Evolutionary conservation across 2,329 filamentous ascomycete genomes (phyloP), one percentile per base, ranked within the genome.

Genomic region (Coccinonectria pachysandricola): DNA sequence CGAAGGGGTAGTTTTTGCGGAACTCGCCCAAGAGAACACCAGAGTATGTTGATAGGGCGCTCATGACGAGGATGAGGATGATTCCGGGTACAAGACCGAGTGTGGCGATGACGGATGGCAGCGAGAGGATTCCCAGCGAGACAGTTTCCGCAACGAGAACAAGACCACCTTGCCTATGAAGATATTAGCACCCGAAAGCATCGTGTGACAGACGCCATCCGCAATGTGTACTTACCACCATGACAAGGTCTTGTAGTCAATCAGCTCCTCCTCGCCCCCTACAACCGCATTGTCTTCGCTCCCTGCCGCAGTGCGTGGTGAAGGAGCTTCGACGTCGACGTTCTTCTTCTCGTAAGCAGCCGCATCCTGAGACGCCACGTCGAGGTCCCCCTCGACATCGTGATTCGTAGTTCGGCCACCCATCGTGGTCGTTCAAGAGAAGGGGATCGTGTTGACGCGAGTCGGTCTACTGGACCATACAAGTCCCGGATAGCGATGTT

Each of bases 31-130:
- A 46, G 21, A 55, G 48, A 8, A 60, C 44, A 8, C 79, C 59
- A 0, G 60, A 62, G 39, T 60, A 84, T 2, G 79, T 83, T 43
- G 83, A 84, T 3, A 84, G 56, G 10, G 76, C 67, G 23, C 79
- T 60, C 26, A 60, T 68, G 14, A 79, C 65, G 35, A 84, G 64
- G 21, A 81, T 84, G 47, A 84, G 49, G 34, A 83, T 69, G 28
- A 86, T 57, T n/a, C 79, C 80, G 0, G 79, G 79, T 2, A 79
- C 75, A 9, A 85, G 63, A 4, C 80, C 79, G 21, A 85, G 62
- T 8, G 76, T 59, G 3, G 79, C 77, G 46, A 85, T 75, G 0
- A 79, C 82, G 46, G 75, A 81, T 1, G 80, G 80, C 35, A 85
- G 81, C 1, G 77, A 83, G 58, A 85, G 79, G 49, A 64, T 61